Conservation (phyloP, 2,329 filamentous ascomycete genomes). For the Fusarium annulatum region DNA sequence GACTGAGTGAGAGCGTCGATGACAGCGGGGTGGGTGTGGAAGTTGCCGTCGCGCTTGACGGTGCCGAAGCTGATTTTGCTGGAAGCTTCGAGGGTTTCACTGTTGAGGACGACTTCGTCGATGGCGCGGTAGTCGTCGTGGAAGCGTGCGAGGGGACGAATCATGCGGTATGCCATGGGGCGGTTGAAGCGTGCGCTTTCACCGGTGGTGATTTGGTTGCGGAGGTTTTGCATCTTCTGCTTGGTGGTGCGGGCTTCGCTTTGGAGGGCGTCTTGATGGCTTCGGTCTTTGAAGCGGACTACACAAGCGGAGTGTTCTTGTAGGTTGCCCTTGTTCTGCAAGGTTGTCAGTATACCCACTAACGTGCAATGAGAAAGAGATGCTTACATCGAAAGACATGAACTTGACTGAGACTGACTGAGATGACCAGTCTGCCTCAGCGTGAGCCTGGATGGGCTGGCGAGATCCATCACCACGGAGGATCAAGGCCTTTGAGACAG, state of each 20-base stretch:
- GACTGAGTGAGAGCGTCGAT: slow-evolving; percentile 38
- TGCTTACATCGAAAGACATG: slow-evolving; percentile 34
- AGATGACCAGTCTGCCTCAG: slow-evolving; percentile 30
- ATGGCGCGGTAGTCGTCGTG: slow-evolving; percentile 39
- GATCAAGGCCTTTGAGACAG: slow-evolving; percentile 33
- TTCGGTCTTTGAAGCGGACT: slow-evolving; percentile 27
- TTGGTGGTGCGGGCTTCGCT: not conserved
- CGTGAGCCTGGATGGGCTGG: slow-evolving; percentile 31
- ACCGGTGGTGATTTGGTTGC: slow-evolving; percentile 14
- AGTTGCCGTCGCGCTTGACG: slow-evolving; percentile 28
- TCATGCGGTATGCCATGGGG: slow-evolving; percentile 38
- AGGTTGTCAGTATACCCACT: accelerated
- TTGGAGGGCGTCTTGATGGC: slow-evolving; percentile 19
- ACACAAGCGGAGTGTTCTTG: slow-evolving; percentile 30
- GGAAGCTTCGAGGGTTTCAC: slow-evolving; percentile 23
- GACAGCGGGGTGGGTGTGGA: slow-evolving; percentile 36
- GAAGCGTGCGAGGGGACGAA: slow-evolving; percentile 35
- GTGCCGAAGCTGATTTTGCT: slow-evolving; percentile 35
- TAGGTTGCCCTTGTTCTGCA: slow-evolving; percentile 9
- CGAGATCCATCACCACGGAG: not conserved
- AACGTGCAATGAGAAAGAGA: accelerated
- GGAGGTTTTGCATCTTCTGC: slow-evolving; percentile 31
- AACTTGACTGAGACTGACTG: slow-evolving; percentile 18
- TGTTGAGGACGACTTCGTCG: slow-evolving; percentile 37
- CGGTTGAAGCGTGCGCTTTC: slow-evolving; percentile 38